phyloP scores from a whole-genome alignment of 345 rosid genomes.

The thale cress (Arabidopsis thaliana) region TAIR10.1 NC_003070.9:3260001-3260500 shows the following conservation, averaged over 20 bases:
- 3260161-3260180: slow-evolving; percentile 55
- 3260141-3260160: background rate
- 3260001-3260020: slow-evolving; percentile 5
- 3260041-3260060: slow-evolving; percentile 5
- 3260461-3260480: background rate
- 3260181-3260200: slow-evolving; percentile 60
- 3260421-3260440: background rate
- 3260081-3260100: slow-evolving; percentile 4
- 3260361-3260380: background rate
- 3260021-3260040: slow-evolving; percentile 3
- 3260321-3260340: slow-evolving; percentile 70
- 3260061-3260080: background rate
- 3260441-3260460: background rate
- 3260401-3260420: background rate
- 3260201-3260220: slow-evolving; percentile 79
- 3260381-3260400: slow-evolving; percentile 6
- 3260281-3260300: slow-evolving; percentile 90
- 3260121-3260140: background rate
- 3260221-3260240: slow-evolving; percentile 92
- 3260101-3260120: background rate
- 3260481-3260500: background rate
- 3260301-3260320: slow-evolving; percentile 64
- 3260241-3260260: slow-evolving; percentile 89
- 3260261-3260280: slow-evolving; percentile 88
- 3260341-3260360: slow-evolving; percentile 32